These are phyloP conservation scores for Asclepias syriaca DNA, from an alignment of 257 asterid genomes.

Conservation along the genomic window DNA sequence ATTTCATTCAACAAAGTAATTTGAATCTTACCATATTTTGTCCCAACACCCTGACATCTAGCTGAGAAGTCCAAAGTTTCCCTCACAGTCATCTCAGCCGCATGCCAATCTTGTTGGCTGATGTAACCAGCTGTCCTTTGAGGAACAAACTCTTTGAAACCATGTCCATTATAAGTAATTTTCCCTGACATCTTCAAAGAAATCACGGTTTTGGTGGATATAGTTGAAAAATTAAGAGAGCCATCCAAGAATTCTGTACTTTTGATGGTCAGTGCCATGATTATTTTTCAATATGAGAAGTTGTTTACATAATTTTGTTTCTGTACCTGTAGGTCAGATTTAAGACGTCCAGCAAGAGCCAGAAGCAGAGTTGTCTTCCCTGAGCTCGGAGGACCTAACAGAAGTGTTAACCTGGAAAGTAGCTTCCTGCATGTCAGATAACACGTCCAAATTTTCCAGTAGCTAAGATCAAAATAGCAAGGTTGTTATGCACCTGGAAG, in stretches of 20 bases:
- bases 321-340: constrained; percentile 78
- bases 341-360: constrained; percentile 90
- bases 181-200: constrained; percentile 76
- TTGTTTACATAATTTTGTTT: constrained; percentile 3
- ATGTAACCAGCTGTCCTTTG: constrained; percentile 84
- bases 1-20: constrained; percentile 1
- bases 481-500: constrained; percentile 69
- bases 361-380: constrained; percentile 86
- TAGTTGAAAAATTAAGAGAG: neutral
- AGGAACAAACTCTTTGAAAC: constrained; percentile 78
- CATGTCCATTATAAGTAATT: constrained; percentile 90
- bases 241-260: neutral
- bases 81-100: constrained; percentile 92
- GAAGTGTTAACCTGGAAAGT: constrained; percentile 65
- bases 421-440: constrained; percentile 13
- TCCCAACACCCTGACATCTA: constrained; percentile 91
- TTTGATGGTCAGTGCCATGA: neutral
- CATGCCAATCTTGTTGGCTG: constrained; percentile 87
- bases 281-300: neutral
- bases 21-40: constrained; percentile 63
- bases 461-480: constrained; percentile 11
- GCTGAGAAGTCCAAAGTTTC: constrained; percentile 85
- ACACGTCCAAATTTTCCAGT: constrained; percentile 13
- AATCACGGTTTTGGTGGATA: constrained; percentile 29
- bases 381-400: constrained; percentile 97